Evolutionary conservation across 2,329 filamentous ascomycete genomes (phyloP).

Genomic region (Arthrobotrys sphaeroides): DNA sequence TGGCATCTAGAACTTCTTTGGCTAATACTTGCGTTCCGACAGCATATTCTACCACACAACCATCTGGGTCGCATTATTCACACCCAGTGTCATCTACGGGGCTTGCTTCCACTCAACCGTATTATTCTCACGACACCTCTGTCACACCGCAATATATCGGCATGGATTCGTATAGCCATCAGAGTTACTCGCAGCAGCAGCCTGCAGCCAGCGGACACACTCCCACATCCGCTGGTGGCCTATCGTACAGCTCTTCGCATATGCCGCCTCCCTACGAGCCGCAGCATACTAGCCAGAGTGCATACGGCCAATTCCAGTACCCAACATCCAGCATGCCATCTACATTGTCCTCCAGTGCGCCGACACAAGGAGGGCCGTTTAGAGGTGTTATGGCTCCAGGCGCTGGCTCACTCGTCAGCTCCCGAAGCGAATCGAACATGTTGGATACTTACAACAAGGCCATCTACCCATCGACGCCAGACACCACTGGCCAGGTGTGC

Average conservation of each 20-base stretch:
- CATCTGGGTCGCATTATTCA: slow-evolving; percentile 50
- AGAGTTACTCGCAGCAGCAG: slow-evolving; percentile 51
- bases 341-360: slow-evolving; percentile 44
- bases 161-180: slow-evolving; percentile 52
- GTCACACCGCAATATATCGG: slow-evolving; percentile 50
- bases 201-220: slow-evolving; percentile 49
- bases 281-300: slow-evolving; percentile 49
- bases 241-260: slow-evolving; percentile 49
- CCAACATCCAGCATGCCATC: slow-evolving; percentile 50
- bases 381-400: slow-evolving; percentile 52
- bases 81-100: slow-evolving; percentile 40
- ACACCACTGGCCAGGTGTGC: slow-evolving; percentile 89
- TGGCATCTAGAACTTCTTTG: background rate
- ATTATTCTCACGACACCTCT: slow-evolving; percentile 49
- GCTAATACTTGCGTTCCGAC: slow-evolving; percentile 1
- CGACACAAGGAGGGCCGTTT: slow-evolving; percentile 48
- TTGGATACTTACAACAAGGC: slow-evolving; percentile 63
- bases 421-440: slow-evolving; percentile 55
- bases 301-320: slow-evolving; percentile 46
- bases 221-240: slow-evolving; percentile 43
- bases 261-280: slow-evolving; percentile 52
- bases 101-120: slow-evolving; percentile 39
- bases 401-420: slow-evolving; percentile 50
- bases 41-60: slow-evolving; percentile 51
- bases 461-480: slow-evolving; percentile 66